Evolutionary conservation across 2,329 filamentous ascomycete genomes (phyloP).

Genomic region (Purpureocillium takamizusanense): DNA sequence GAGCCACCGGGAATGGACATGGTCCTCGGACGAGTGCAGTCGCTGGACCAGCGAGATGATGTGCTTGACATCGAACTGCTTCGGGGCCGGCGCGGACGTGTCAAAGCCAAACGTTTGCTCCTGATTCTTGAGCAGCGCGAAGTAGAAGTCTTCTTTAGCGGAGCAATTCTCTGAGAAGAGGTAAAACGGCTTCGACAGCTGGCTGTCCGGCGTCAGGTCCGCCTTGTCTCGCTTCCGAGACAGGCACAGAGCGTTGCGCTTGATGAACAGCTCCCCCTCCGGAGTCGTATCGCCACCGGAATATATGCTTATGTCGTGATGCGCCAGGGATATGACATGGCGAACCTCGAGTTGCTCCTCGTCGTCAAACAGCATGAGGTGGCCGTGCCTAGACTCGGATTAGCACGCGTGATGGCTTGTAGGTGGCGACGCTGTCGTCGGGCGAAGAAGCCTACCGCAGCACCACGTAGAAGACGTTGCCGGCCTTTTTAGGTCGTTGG

Average conservation of each 20-base stretch:
- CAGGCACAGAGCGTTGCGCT: slow-evolving; percentile 80
- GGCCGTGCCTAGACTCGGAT: slow-evolving; percentile 59
- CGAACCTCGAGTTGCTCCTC: slow-evolving; percentile 91
- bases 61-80: slow-evolving; percentile 73
- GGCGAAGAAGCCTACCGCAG: slow-evolving; percentile 51
- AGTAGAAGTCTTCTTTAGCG: slow-evolving; percentile 97
- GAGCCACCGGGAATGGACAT: slow-evolving; percentile 83
- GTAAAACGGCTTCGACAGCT: slow-evolving; percentile 73
- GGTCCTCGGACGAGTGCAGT: slow-evolving; percentile 85
- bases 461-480: slow-evolving; percentile 91
- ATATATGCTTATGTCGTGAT: slow-evolving; percentile 79
- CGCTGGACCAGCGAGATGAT: slow-evolving; percentile 85
- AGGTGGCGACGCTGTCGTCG: no score
- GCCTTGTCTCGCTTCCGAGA: slow-evolving; percentile 51
- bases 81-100: slow-evolving; percentile 53
- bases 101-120: slow-evolving; percentile 54
- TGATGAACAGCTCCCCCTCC: slow-evolving; percentile 93
- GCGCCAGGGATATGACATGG: slow-evolving; percentile 86
- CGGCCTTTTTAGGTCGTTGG: slow-evolving; percentile 53
- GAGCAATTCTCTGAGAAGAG: slow-evolving; percentile 93
- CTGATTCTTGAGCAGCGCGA: slow-evolving; percentile 79
- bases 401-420: slow-evolving; percentile 4
- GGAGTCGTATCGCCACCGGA: slow-evolving; percentile 69
- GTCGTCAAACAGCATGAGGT: slow-evolving; percentile 96
- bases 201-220: slow-evolving; percentile 45